Conservation (phyloP, 2,329 filamentous ascomycete species). For the Penicillium hordei region DNA sequence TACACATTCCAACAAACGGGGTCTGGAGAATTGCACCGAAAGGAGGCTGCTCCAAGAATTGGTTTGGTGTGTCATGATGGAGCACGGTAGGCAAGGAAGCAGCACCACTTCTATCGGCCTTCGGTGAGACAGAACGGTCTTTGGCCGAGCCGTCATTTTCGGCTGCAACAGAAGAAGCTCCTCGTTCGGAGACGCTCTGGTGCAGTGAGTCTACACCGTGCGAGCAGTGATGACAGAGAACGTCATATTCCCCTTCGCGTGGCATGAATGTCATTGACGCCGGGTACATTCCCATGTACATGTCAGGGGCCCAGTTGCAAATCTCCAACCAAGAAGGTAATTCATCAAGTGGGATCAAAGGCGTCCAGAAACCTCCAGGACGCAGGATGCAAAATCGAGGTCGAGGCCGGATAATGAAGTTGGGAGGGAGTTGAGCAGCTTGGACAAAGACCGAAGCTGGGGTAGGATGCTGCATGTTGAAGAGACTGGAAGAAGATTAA, state of each 20-base stretch:
- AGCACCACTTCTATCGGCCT: background rate
- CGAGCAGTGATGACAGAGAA: conserved; percentile 34
- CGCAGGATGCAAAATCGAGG: conserved; percentile 44
- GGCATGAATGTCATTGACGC: conserved; percentile 25
- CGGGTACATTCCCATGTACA: conserved; percentile 25
- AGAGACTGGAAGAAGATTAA: background rate
- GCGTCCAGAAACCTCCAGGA: conserved; percentile 35
- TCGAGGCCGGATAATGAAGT: conserved; percentile 20
- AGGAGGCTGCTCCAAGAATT: conserved; percentile 17
- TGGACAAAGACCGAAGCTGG: background rate
- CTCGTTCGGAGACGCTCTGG: conserved; percentile 26
- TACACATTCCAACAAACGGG: conserved; percentile 26
- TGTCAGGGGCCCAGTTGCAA: conserved; percentile 26
- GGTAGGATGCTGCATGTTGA: conserved; percentile 14
- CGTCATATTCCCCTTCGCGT: conserved; percentile 36
- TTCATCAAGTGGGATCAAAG: conserved; percentile 47
- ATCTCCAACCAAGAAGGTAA: conserved; percentile 39
- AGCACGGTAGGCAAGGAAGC: background rate
- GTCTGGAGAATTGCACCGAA: conserved; percentile 18
- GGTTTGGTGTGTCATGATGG: background rate
- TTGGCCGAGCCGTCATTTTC: background rate
- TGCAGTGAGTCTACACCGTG: conserved; percentile 24
- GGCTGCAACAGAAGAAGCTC: conserved; percentile 6
- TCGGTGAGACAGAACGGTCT: background rate
- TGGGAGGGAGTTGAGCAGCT: background rate